These are phyloP conservation scores for Beta lomatogona DNA, from an alignment of 179 eudicot species.

Conservation along the genomic window DNA sequence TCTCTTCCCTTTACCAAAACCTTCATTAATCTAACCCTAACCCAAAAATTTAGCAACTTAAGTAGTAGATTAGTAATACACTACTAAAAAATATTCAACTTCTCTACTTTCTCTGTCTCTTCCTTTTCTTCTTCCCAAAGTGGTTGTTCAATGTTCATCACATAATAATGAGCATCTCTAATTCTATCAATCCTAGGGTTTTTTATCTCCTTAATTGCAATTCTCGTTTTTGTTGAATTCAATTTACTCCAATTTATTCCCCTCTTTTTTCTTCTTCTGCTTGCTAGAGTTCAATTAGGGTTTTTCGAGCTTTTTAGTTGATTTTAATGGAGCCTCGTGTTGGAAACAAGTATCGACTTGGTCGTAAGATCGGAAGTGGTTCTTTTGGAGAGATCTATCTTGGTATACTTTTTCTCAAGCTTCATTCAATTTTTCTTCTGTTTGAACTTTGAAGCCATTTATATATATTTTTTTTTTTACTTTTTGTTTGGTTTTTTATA, in stretches of 20 bases:
- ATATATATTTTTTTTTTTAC: background rate
- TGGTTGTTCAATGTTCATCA: background rate
- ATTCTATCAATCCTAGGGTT: slow-evolving; percentile 20
- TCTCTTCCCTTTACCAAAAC: background rate
- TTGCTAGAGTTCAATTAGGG: slow-evolving; percentile 17
- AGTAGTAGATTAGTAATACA: background rate
- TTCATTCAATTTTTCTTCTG: background rate
- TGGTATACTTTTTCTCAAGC: slow-evolving; percentile 21
- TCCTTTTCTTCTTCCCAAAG: background rate
- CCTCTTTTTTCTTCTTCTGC: background rate
- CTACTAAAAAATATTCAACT: background rate
- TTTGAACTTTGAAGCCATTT: background rate
- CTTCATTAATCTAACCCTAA: slow-evolving; percentile 23
- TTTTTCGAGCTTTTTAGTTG: slow-evolving; percentile 38
- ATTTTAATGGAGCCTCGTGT: slow-evolving; percentile 46
- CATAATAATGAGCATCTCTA: background rate
- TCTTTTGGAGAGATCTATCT: slow-evolving; percentile 61
- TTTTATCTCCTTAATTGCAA: slow-evolving; percentile 13
- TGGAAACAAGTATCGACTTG: slow-evolving; percentile 49
- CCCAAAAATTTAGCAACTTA: background rate
- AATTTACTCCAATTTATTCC: slow-evolving; percentile 39
- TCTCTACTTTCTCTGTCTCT: background rate
- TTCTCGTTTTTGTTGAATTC: slow-evolving; percentile 5
- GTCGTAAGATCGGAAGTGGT: slow-evolving; percentile 56
- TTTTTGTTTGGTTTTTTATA: slow-evolving; percentile 20